Percentiles rank a stretch among this genome's conserved stretches.
Evolutionary conservation across 306 rosid species (phyloP).

Genomic region (Phaseolus lunatus): DNA sequence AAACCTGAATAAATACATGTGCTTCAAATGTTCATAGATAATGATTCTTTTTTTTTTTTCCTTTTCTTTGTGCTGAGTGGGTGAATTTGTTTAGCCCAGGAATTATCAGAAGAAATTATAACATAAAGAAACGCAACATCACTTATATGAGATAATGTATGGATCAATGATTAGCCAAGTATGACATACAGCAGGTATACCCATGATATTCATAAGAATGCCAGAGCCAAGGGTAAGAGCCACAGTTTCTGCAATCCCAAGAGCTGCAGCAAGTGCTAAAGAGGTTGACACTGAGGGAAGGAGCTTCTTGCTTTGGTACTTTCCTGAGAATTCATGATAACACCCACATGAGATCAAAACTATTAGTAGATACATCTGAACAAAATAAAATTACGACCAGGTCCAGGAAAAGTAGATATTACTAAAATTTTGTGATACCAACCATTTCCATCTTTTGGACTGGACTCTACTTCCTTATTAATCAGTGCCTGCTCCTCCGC

Average conservation of each 20-base stretch:
- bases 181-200: slow-evolving; percentile 90
- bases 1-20: slow-evolving; percentile 6
- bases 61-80: background rate
- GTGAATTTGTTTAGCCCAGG: slow-evolving; percentile 10
- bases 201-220: slow-evolving; percentile 80
- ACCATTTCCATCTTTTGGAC: slow-evolving; percentile 52
- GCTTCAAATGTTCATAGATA: slow-evolving; percentile 3
- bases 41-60: background rate
- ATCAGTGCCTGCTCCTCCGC: slow-evolving; percentile 85
- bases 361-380: slow-evolving; percentile 30
- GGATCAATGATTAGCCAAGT: slow-evolving; percentile 48
- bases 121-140: slow-evolving; percentile 22
- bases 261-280: slow-evolving; percentile 78
- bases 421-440: slow-evolving; percentile 15
- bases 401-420: slow-evolving; percentile 23
- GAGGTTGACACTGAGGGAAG: slow-evolving; percentile 88
- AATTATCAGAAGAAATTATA: slow-evolving; percentile 32
- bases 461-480: slow-evolving; percentile 47
- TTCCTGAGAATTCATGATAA: slow-evolving; percentile 52
- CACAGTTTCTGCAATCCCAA: slow-evolving; percentile 88
- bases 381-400: slow-evolving; percentile 6
- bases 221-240: slow-evolving; percentile 83
- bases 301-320: slow-evolving; percentile 57
- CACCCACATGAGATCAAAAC: slow-evolving; percentile 36
- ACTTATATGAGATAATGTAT: slow-evolving; percentile 6